phyloP scores from a whole-genome alignment of 306 rosid genomes.

The Inga leiocalycina region DNA sequence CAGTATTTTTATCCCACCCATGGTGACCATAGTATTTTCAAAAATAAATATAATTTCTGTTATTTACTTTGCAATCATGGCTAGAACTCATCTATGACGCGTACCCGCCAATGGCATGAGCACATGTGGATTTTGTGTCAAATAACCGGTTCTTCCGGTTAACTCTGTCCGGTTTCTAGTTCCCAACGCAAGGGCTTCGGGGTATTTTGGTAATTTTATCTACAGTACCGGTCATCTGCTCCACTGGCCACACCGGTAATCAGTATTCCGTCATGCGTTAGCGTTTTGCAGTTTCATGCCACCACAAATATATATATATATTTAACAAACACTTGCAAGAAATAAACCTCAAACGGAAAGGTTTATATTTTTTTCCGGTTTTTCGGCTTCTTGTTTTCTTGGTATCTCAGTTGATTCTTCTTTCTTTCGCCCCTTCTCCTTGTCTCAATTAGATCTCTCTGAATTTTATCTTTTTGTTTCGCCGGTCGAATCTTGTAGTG shows the following conservation, averaged over 20 bases:
- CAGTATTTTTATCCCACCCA: not conserved
- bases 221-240: no score
- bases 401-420: constrained; percentile 10
- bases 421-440: not conserved
- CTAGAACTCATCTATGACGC: constrained; percentile 51
- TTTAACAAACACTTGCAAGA: not conserved
- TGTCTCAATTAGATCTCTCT: constrained; percentile 13
- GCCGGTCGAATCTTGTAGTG: not conserved
- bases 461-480: not conserved
- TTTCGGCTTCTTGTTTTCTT: constrained; percentile 26
- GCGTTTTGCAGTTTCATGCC: not conserved
- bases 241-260: constrained; percentile 49
- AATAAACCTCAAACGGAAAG: not conserved
- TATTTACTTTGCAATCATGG: not conserved
- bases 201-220: not conserved
- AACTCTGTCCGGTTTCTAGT: not conserved
- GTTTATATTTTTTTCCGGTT: not conserved
- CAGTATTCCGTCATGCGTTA: not conserved
- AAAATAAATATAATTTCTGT: no score
- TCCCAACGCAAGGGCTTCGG: not conserved
- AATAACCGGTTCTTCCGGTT: constrained; percentile 41
- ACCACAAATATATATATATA: not conserved
- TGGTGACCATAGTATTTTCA: not conserved
- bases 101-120: constrained; percentile 50
- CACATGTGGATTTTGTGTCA: constrained; percentile 39